These are phyloP conservation scores for Elongisporangium prolatum DNA, from an alignment of 352 stramenopile species.

Conservation along the genomic window DNA sequence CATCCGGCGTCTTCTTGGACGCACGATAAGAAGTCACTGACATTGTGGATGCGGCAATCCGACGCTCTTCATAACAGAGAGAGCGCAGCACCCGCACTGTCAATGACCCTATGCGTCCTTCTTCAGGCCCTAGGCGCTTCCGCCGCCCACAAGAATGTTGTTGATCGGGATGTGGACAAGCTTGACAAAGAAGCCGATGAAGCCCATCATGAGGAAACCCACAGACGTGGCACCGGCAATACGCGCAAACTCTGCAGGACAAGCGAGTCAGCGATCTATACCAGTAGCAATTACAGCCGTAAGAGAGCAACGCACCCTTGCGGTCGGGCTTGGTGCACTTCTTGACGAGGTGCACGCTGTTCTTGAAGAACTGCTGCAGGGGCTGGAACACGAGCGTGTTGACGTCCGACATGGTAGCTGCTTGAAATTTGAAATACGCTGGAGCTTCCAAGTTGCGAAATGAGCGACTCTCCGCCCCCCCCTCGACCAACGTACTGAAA, in stretches of 20 bases:
- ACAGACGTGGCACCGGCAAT: slow-evolving; percentile 94
- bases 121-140: slow-evolving; percentile 55
- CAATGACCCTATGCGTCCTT: not conserved
- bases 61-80: too few relatives aligned
- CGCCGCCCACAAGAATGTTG: slow-evolving; percentile 97
- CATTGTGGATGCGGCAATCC: not conserved
- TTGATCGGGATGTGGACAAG: slow-evolving; percentile 99
- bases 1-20: not conserved
- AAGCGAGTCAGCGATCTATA: not conserved
- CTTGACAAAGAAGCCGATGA: slow-evolving; percentile 99
- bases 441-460: slow-evolving; percentile 7
- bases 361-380: slow-evolving; percentile 96
- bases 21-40: not conserved
- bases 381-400: slow-evolving; percentile 94
- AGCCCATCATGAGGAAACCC: slow-evolving; percentile 99
- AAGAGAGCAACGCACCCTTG: slow-evolving; percentile 78
- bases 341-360: slow-evolving; percentile 97
- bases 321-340: slow-evolving; percentile 99
- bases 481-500: not conserved
- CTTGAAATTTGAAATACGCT: not conserved
- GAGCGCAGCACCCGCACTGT: not conserved
- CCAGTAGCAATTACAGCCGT: not conserved
- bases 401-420: slow-evolving; percentile 75
- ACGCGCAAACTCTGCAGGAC: slow-evolving; percentile 89
- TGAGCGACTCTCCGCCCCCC: slow-evolving; percentile 5